Evolutionary conservation across 2,329 filamentous ascomycete genomes (phyloP).

Genomic region (Aspergillus caelatus): DNA sequence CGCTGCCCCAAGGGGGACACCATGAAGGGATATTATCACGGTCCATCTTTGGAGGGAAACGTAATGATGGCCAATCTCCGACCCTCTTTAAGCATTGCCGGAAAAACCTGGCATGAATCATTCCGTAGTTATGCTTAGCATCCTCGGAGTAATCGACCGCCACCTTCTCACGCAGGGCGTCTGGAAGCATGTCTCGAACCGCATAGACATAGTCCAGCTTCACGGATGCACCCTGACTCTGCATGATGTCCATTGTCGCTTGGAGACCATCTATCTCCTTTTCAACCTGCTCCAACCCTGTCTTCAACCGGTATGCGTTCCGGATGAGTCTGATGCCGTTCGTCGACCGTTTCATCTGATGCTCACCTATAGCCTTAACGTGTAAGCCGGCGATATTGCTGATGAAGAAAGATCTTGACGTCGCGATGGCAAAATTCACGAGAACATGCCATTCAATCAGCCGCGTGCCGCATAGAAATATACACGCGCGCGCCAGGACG

Average conservation of each 20-base stretch:
- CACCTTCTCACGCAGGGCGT: not conserved
- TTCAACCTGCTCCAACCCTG: not conserved
- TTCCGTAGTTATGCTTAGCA: not conserved
- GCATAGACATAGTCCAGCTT: not conserved
- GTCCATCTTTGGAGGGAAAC: not conserved
- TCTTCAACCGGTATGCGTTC: not conserved
- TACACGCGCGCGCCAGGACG: not conserved
- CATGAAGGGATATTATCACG: not conserved
- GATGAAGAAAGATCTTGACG: not conserved
- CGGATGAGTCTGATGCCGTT: not conserved
- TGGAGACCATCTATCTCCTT: not conserved
- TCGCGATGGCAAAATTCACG: not conserved
- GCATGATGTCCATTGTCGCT: not conserved
- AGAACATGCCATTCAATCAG: not conserved
- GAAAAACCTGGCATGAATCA: not conserved
- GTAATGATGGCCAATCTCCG: not conserved
- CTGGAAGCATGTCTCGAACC: not conserved
- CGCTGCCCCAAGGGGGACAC: not conserved
- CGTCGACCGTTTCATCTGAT: not conserved
- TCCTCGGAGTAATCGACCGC: not conserved
- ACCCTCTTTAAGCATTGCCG: not conserved
- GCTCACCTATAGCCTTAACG: not conserved
- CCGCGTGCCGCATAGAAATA: not conserved
- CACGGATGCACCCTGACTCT: not conserved
- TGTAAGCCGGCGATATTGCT: not conserved